Evolutionary conservation across 1,284 basidiomycete genomes (phyloP).

Genomic region (Cryptococcus floricola): DNA sequence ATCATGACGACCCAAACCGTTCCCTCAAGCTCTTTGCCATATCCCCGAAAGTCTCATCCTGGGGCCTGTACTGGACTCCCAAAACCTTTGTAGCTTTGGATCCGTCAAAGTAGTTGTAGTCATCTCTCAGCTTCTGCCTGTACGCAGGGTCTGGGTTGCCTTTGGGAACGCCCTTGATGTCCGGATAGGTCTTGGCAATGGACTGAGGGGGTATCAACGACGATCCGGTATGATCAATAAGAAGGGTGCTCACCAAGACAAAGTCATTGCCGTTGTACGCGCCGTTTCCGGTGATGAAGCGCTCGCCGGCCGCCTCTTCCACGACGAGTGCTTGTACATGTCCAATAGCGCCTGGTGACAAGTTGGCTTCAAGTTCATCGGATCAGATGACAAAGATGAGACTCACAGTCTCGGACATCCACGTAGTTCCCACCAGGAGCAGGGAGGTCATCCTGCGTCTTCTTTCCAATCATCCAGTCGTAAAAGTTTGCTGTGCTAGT

Average conservation of each 20-base stretch:
- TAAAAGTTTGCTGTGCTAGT: conserved; percentile 38
- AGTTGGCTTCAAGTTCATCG: not conserved
- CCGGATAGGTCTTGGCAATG: conserved; percentile 26
- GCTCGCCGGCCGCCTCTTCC: conserved; percentile 58
- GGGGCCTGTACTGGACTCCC: conserved; percentile 34
- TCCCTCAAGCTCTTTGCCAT: conserved; percentile 35
- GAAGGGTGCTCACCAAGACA: conserved; percentile 6
- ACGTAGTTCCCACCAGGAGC: conserved; percentile 53
- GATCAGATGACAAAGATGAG: not conserved
- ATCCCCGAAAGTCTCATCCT: conserved; percentile 33
- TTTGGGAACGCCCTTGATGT: conserved; percentile 31
- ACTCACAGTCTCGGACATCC: conserved; percentile 54
- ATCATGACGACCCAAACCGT: conserved; percentile 18
- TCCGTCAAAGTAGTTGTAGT: conserved; percentile 28
- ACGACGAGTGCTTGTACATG: conserved; percentile 58
- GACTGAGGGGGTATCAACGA: not conserved
- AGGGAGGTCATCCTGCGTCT: conserved; percentile 46
- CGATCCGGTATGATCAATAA: not conserved
- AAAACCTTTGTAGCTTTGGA: conserved; percentile 35
- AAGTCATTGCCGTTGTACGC: conserved; percentile 39
- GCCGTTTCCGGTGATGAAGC: conserved; percentile 56
- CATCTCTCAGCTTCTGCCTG: conserved; percentile 21
- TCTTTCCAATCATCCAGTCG: conserved; percentile 47
- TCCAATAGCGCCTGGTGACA: conserved; percentile 53
- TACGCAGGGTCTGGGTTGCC: conserved; percentile 23